phyloP scores from a whole-genome alignment of 495 filamentous ascomycete species.

The Penicillium riverlandense region DNA sequence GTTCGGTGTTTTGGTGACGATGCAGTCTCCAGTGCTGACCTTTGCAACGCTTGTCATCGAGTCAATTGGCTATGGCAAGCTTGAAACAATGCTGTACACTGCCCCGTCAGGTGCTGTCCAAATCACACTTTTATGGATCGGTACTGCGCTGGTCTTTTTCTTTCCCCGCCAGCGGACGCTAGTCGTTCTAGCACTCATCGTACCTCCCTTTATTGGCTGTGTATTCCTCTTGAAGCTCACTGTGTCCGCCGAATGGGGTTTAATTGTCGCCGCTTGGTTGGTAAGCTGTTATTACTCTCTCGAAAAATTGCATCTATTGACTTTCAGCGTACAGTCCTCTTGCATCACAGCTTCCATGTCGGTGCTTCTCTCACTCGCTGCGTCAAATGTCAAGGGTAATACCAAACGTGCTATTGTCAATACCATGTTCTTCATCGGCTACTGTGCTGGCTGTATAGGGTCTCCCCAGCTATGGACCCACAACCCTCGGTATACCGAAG shows the following conservation, averaged over 20 bases:
- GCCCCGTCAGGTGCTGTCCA: slow-evolving; percentile 27
- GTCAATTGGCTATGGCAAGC: slow-evolving; percentile 17
- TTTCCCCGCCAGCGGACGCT: slow-evolving; percentile 17
- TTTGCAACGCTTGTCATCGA: slow-evolving; percentile 32
- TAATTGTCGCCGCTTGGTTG: slow-evolving; percentile 29
- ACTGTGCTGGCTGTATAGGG: slow-evolving; percentile 27
- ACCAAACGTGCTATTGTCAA: slow-evolving; percentile 50
- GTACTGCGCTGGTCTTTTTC: slow-evolving; percentile 12
- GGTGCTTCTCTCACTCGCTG: slow-evolving; percentile 42
- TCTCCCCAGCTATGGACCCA: slow-evolving; percentile 25
- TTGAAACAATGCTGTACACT: slow-evolving; percentile 26
- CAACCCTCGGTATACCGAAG: slow-evolving; percentile 16
- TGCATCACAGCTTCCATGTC: slow-evolving; percentile 43
- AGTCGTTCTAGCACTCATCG: slow-evolving; percentile 13
- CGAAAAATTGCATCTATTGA: not conserved
- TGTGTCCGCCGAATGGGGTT: slow-evolving; percentile 19
- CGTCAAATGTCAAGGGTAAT: slow-evolving; percentile 55
- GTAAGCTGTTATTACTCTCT: slow-evolving; percentile 6
- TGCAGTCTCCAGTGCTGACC: slow-evolving; percentile 18
- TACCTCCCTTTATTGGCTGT: slow-evolving; percentile 20
- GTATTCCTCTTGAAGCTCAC: slow-evolving; percentile 24
- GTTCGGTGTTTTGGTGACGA: slow-evolving; percentile 37
- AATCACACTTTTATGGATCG: slow-evolving; percentile 25
- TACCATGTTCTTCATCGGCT: slow-evolving; percentile 31
- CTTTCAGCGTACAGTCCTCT: slow-evolving; percentile 9